These are phyloP conservation scores for Aspergillus bombycis DNA, from an alignment of 2,329 filamentous ascomycete genomes.

Conservation along the genomic window DNA sequence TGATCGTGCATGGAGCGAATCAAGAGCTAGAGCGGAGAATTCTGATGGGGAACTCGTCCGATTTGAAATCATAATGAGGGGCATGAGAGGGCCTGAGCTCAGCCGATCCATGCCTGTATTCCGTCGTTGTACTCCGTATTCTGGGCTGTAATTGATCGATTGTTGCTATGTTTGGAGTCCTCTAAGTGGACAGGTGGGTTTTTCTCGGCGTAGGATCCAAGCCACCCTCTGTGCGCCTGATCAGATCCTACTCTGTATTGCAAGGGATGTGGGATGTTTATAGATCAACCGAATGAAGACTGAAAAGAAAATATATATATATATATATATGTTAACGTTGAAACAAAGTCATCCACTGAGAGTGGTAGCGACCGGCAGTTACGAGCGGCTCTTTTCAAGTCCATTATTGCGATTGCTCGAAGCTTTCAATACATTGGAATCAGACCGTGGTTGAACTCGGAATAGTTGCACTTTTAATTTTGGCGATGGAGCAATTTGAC, in stretches of 20 bases:
- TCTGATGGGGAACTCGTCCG: not conserved
- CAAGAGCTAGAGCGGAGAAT: not conserved
- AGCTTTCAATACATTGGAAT: not conserved
- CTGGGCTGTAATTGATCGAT: not conserved
- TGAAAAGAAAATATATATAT: not conserved
- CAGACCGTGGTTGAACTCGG: not conserved
- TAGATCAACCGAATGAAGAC: not conserved
- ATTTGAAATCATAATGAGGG: constrained; percentile 1
- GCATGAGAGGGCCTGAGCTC: constrained; percentile 2
- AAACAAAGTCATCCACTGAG: not conserved
- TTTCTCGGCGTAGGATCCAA: not conserved
- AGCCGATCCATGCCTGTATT: not conserved
- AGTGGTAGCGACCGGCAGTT: not conserved
- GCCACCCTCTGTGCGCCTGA: not conserved
- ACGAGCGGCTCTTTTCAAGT: not conserved
- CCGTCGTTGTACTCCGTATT: not conserved
- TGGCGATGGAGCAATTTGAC: constrained; percentile 2
- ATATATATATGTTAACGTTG: not conserved
- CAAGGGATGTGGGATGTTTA: not conserved
- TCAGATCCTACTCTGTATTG: not conserved
- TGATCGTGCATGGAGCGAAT: not conserved
- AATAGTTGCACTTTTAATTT: not conserved
- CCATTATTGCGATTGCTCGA: not conserved
- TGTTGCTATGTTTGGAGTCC: not conserved
- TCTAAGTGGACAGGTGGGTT: not conserved